Evolutionary conservation across 2,329 filamentous ascomycete species (phyloP), one percentile per base, ranked within the genome.

Genomic region (Nemania abortiva): DNA sequence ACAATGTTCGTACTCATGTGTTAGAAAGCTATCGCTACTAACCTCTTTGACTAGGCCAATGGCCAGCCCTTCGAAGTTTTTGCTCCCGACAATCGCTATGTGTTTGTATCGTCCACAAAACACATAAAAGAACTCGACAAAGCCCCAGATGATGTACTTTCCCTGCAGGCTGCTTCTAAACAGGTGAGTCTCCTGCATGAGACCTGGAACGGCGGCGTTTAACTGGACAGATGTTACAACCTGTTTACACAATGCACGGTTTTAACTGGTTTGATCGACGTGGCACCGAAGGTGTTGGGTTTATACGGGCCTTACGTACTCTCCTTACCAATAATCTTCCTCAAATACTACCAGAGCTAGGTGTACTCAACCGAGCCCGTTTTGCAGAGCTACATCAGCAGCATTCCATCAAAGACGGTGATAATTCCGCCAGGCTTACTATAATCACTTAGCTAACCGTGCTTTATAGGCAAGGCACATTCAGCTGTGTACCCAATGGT

Each of bases 221-320:
- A 34, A 34, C 31, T 34, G 9, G 31, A 9, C 9, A 66, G 64
- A 66, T 66, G 64, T 68, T 78, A 0, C 74, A 76, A 34, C 77
- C 77, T 0, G 20, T 63, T 10, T 76, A 74, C 34, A 72, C 74
- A 0, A 74, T 76, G 77, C 53, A 72, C 20, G 72, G 74, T 6
- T 78, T 79, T 67, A 74, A 79, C 49, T 79, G 78, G 78, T 71
- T 73, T 52, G 74, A 79, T 31, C 59, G 53, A 1, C 56, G 75
- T 29, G 76, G 77, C 5, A 73, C 66, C 9, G 77, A 78, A 42
- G 77, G 78, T 1, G 71, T 74, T 3, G 73, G 72, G 0, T 77
- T 79, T 24, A 62, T 77, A 11, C 58, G 71, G 0, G 39, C 73
- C 27, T 37, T 74, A 0, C 59, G 73, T 0, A 75, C 73, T 0